Base-by-base conservation (phyloP, 495 filamentous ascomycete species). In the Annulohypoxylon nitens region DNA sequence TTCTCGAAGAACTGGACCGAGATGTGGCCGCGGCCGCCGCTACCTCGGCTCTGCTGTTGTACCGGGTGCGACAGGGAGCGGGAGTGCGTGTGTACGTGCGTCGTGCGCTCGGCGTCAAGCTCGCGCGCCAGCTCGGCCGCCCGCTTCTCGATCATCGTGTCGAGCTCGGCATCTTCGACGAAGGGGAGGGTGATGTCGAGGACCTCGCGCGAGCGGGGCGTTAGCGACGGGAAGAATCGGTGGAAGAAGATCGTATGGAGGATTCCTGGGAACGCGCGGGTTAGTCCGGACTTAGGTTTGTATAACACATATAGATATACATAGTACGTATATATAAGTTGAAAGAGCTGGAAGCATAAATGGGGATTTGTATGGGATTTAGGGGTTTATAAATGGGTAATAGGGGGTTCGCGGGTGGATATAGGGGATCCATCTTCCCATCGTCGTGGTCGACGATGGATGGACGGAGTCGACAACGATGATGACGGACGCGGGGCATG, bases 231-330 rank as follows among this genome's bases (percentile, higher is more conserved):
- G 84, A 99, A 98, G 86, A 94, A 97, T 69, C 96, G 93, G 82
- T 98, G 94, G 86, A 99, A 99, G 90, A 98, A 99, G 78, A 99
- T 97, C 45, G 95, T 96, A 80, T 97, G 94, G 59, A 98, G 90
- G 76, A 98, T 92, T 68, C 92, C 95, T 98, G 69, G 7, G 10
- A 20, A 53, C 14, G 25, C 8, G 47, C 12, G 45, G 45, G 62
- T 70, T 71, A 69, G 69, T 61, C 41, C 30, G 18, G 16, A 26
- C 47, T 55, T 34, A 55, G 26, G 26, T 34, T 16, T 4, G 50
- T 33, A 12, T 30, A 11, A 5, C 4, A 30, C 4, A n/a, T 14
- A 43, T 55, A 14, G 34, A 36, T 57, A 20, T 57, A 20, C 8
- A 11, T 20, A 41, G 10, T 20, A 37, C 34, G 47, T 34, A 34